Conservation (phyloP, 805 yeast genomes). For the Lachancea lanzarotensis region DNA sequence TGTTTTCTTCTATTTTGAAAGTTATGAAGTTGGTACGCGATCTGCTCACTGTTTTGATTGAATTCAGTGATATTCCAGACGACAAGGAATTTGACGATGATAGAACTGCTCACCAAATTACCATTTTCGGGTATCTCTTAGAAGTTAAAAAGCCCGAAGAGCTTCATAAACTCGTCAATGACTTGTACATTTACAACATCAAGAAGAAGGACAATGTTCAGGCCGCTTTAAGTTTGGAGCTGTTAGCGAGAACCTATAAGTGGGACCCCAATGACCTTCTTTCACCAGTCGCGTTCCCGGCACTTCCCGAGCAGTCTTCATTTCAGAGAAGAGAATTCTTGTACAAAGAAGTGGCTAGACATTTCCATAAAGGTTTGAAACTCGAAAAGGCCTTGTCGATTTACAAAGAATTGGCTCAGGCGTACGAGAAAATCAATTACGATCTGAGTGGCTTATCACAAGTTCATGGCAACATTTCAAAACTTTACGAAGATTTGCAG, state of each 20-base stretch:
- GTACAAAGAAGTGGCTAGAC: slow-evolving; percentile 60
- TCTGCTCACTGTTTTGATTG: slow-evolving; percentile 58
- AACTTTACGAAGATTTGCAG: slow-evolving; percentile 61
- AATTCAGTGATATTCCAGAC: slow-evolving; percentile 65
- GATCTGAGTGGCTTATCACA: slow-evolving; percentile 70
- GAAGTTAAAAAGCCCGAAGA: slow-evolving; percentile 74
- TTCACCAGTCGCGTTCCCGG: slow-evolving; percentile 55
- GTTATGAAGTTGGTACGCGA: slow-evolving; percentile 51
- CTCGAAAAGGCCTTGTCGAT: slow-evolving; percentile 75
- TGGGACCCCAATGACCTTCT: slow-evolving; percentile 61
- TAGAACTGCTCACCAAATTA: slow-evolving; percentile 70
- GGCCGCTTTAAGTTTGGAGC: slow-evolving; percentile 75
- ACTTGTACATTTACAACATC: slow-evolving; percentile 60
- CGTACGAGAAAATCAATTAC: slow-evolving; percentile 65
- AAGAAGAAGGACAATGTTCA: slow-evolving; percentile 60
- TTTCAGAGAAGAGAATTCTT: slow-evolving; percentile 76
- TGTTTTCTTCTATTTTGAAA: slow-evolving; percentile 42
- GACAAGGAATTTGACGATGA: slow-evolving; percentile 85
- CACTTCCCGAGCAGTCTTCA: slow-evolving; percentile 71
- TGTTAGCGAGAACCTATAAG: slow-evolving; percentile 65
- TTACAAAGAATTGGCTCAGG: slow-evolving; percentile 68
- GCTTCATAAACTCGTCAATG: slow-evolving; percentile 71
- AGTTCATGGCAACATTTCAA: slow-evolving; percentile 61
- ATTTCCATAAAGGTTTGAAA: slow-evolving; percentile 63
- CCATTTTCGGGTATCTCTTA: slow-evolving; percentile 68